Percentiles rank a stretch among this genome's conserved stretches.
Conservation (phyloP, 495 filamentous ascomycete genomes). For the Gamarada debralockiae region DNA sequence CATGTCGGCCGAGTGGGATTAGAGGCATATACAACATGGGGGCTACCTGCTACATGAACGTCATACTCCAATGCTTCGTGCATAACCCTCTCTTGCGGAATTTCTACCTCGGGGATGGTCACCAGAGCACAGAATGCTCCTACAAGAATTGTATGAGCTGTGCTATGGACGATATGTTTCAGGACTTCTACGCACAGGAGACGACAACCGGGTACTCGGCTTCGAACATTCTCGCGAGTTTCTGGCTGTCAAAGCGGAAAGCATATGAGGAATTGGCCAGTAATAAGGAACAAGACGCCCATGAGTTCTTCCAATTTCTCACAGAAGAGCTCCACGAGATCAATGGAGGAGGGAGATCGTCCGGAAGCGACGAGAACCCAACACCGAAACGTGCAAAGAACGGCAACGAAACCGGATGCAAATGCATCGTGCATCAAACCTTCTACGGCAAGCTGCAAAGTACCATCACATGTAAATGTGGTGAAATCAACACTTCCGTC, state of each 20-base stretch:
- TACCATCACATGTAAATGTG: conserved; percentile 77
- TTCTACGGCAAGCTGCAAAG: conserved; percentile 87
- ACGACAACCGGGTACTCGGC: conserved; percentile 81
- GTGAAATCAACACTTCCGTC: conserved; percentile 69
- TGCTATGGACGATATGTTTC: conserved; percentile 86
- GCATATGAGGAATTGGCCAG: conserved; percentile 72
- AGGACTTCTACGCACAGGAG: conserved; percentile 79
- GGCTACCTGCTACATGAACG: conserved; percentile 90
- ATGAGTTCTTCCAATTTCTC: conserved; percentile 92
- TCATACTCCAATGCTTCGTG: conserved; percentile 80
- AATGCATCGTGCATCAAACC: conserved; percentile 82
- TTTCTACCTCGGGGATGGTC: conserved; percentile 83
- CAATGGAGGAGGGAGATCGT: conserved; percentile 48
- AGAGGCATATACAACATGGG: conserved; percentile 94
- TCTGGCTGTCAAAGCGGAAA: conserved; percentile 68
- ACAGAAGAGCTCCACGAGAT: conserved; percentile 78
- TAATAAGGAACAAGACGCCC: conserved; percentile 91
- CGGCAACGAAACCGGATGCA: conserved; percentile 48
- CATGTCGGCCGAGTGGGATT: conserved; percentile 68
- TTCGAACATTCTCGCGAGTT: conserved; percentile 71
- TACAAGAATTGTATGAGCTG: conserved; percentile 73
- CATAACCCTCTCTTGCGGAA: conserved; percentile 84
- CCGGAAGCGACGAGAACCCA: conserved; percentile 35
- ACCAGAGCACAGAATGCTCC: conserved; percentile 65
- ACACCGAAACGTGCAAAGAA: conserved; percentile 18